phyloP scores from a whole-genome alignment of 176 grass and related monocot genomes.

The Hordeum vulgare region MorexV3_pseudomolecules_assembly NC_058519.1:191253277-191253776 shows the following conservation, averaged over 20 bases:
- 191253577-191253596: background rate
- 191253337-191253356: too few species aligned
- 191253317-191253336: background rate
- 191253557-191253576: background rate
- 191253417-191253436: background rate
- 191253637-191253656: background rate
- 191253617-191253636: background rate
- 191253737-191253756: background rate
- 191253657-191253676: background rate
- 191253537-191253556: background rate
- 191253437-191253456: background rate
- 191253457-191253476: background rate
- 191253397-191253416: background rate
- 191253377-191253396: background rate
- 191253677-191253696: background rate
- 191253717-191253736: background rate
- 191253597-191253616: background rate
- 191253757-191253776: background rate
- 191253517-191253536: accelerated
- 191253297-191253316: accelerated
- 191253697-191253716: background rate
- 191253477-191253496: background rate
- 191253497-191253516: background rate
- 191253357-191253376: accelerated
- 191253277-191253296: background rate